Evolutionary conservation across 2,329 filamentous ascomycete species (phyloP).

Genomic region (Chaetomiaceae sp.): DNA sequence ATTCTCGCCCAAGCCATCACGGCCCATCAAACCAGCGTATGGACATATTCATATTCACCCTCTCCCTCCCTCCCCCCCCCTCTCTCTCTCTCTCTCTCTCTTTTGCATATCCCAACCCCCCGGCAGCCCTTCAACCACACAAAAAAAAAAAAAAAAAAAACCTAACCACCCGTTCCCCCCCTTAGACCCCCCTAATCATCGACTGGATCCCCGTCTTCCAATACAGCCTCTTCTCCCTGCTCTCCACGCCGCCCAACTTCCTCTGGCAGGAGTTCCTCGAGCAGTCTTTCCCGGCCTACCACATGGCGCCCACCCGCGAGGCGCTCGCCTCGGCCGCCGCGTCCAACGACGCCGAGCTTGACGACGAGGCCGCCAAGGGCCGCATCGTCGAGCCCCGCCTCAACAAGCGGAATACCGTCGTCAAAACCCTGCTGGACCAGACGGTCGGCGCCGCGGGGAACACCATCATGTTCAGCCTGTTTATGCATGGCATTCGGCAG

Average conservation of each 20-base stretch:
- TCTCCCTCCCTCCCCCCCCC: constrained; percentile 26
- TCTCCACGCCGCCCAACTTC: constrained; percentile 79
- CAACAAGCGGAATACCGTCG: constrained; percentile 45
- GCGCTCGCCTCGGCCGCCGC: constrained; percentile 38
- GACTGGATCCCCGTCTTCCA: constrained; percentile 67
- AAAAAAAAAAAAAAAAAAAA: background rate
- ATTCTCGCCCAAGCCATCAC: constrained; percentile 67
- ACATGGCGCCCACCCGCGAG: constrained; percentile 38
- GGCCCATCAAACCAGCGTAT: constrained; percentile 58
- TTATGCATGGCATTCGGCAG: constrained; percentile 50
- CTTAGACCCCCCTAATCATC: constrained; percentile 55
- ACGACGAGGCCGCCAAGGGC: constrained; percentile 34
- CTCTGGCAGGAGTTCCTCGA: constrained; percentile 80
- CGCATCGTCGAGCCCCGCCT: constrained; percentile 47
- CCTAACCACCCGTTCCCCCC: background rate
- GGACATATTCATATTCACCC: too few relatives aligned
- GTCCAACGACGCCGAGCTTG: constrained; percentile 40
- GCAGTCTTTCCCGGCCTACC: constrained; percentile 64
- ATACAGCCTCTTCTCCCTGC: constrained; percentile 68
- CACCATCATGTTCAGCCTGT: constrained; percentile 49
- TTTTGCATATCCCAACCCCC: too few relatives aligned
- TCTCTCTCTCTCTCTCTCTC: background rate
- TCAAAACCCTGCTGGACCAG: constrained; percentile 51
- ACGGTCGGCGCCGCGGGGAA: constrained; percentile 54
- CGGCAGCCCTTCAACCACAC: too few relatives aligned